These are phyloP conservation scores for Kondoa subrosea DNA, from an alignment of 768 basidiomycete species.

Conservation along the genomic window DNA sequence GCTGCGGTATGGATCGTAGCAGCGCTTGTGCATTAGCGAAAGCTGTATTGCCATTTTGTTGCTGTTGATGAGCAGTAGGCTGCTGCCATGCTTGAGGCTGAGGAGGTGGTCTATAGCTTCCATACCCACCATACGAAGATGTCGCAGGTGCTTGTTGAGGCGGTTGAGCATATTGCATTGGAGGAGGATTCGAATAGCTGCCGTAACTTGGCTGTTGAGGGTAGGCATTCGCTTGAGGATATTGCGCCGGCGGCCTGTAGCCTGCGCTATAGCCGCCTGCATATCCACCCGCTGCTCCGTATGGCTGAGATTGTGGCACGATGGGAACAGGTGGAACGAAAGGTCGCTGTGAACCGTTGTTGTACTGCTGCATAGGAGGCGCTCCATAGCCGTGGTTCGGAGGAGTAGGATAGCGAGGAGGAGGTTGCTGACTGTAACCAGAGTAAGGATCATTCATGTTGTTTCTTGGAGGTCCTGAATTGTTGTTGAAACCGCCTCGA, in stretches of 20 bases:
- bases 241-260: too few species aligned
- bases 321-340: neutral
- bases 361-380: neutral
- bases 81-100: neutral
- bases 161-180: neutral
- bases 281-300: too few species aligned
- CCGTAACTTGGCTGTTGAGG: too few species aligned
- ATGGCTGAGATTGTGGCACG: too few species aligned
- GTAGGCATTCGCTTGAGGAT: too few species aligned
- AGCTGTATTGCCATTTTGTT: neutral
- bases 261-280: too few species aligned
- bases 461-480: neutral
- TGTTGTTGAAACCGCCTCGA: neutral
- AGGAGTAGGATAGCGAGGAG: neutral
- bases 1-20: neutral
- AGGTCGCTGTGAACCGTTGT: neutral
- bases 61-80: neutral
- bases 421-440: neutral
- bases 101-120: too few species aligned
- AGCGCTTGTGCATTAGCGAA: neutral
- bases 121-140: too few species aligned
- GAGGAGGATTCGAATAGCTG: neutral
- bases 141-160: neutral
- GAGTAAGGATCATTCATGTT: neutral
- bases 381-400: neutral